phyloP scores from a whole-genome alignment of 306 rosid genomes.

The Citrullus mucosospermus region DNA sequence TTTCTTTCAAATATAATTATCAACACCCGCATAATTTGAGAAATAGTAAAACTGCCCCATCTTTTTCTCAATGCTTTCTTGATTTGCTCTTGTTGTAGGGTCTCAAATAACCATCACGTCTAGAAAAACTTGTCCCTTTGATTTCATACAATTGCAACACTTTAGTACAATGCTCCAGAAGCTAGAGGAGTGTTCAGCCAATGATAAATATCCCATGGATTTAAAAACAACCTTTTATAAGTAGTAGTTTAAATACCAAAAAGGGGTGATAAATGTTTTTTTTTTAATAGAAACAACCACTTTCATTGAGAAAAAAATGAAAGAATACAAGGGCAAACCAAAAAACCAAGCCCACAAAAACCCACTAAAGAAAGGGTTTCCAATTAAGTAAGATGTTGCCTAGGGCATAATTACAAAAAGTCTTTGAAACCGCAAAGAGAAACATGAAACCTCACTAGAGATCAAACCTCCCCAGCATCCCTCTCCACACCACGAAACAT shows the following conservation, averaged over 20 bases:
- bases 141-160: background rate
- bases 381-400: too few relatives aligned
- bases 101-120: background rate
- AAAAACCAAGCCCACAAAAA: too few relatives aligned
- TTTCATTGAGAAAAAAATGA: too few relatives aligned
- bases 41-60: background rate
- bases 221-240: background rate
- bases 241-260: background rate
- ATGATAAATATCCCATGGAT: background rate
- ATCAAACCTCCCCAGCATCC: too few relatives aligned
- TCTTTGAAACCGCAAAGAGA: too few relatives aligned
- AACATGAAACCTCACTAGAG: too few relatives aligned
- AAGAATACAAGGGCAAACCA: too few relatives aligned
- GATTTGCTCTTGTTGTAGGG: background rate
- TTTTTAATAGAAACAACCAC: too few relatives aligned
- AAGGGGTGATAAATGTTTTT: background rate
- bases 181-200: background rate
- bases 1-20: background rate
- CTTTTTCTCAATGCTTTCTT: background rate
- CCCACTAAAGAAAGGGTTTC: too few relatives aligned
- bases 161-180: background rate
- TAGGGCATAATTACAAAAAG: too few relatives aligned
- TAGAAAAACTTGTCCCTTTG: background rate
- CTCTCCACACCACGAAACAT: too few relatives aligned
- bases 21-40: background rate